Conservation (phyloP, 2,329 filamentous ascomycete species). For the Geosmithia morbida region DNA sequence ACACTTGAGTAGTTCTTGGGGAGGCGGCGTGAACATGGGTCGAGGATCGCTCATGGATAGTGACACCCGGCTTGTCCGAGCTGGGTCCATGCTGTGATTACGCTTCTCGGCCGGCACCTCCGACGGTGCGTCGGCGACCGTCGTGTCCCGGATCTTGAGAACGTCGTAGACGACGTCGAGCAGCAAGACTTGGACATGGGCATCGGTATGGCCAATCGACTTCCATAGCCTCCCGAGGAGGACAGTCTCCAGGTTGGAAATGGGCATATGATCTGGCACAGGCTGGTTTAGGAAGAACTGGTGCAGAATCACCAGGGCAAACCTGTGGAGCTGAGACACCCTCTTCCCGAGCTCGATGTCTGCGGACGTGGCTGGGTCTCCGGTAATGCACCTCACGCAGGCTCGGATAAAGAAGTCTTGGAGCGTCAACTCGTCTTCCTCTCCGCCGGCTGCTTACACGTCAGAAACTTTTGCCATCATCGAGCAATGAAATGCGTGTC, state of each 20-base stretch:
- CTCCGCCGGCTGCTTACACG: conserved; percentile 22
- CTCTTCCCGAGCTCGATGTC: conserved; percentile 18
- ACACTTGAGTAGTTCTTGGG: conserved; percentile 64
- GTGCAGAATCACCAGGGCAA: conserved; percentile 54
- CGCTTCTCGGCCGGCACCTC: conserved; percentile 34
- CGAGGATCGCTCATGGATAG: conserved; percentile 15
- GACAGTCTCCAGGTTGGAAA: conserved; percentile 50
- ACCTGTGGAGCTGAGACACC: conserved; percentile 54
- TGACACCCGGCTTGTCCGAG: conserved; percentile 23
- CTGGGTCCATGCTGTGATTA: conserved; percentile 23
- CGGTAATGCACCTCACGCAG: conserved; percentile 45
- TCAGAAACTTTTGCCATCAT: conserved; percentile 7
- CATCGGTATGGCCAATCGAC: conserved; percentile 46
- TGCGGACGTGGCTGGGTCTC: conserved; percentile 7
- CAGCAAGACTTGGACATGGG: conserved; percentile 61
- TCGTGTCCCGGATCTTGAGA: conserved; percentile 47
- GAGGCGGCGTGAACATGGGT: conserved; percentile 27
- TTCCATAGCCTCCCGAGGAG: conserved; percentile 55
- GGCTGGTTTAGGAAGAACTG: conserved; percentile 54
- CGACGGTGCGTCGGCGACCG: conserved; percentile 21
- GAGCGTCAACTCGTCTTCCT: conserved; percentile 42
- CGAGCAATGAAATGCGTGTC: not conserved
- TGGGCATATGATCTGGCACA: conserved; percentile 15
- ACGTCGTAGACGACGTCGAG: conserved; percentile 65
- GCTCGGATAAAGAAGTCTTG: conserved; percentile 55